Evolutionary conservation across 192 early-diverging fungal genomes (phyloP).

Genomic region (Coemansia sp.): DNA sequence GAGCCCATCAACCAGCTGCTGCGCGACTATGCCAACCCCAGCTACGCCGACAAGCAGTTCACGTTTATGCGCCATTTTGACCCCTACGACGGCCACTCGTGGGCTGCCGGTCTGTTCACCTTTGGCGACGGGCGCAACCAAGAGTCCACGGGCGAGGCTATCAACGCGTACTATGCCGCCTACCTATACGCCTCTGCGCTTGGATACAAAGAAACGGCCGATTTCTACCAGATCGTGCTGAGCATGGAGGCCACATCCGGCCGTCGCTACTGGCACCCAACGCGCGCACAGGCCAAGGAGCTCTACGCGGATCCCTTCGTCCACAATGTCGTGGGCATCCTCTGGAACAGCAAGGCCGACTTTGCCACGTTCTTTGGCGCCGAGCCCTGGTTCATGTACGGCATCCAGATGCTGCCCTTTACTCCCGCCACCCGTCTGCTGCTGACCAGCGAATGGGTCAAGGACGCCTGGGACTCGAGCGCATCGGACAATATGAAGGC

Average conservation of each 20-base stretch:
- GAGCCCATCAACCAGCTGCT: slow-evolving; percentile 37
- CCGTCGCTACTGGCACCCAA: slow-evolving; percentile 52
- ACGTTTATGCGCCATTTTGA: slow-evolving; percentile 54
- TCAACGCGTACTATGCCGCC: slow-evolving; percentile 54
- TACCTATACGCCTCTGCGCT: slow-evolving; percentile 43
- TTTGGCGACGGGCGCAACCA: slow-evolving; percentile 52
- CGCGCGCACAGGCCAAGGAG: slow-evolving; percentile 10
- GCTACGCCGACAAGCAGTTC: slow-evolving; percentile 44
- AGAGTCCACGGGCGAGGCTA: slow-evolving; percentile 50
- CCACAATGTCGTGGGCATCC: slow-evolving; percentile 47
- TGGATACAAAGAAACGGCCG: slow-evolving; percentile 23
- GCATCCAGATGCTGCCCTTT: slow-evolving; percentile 55
- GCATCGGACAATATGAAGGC: slow-evolving; percentile 33
- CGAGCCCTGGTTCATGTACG: slow-evolving; percentile 45
- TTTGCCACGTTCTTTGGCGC: slow-evolving; percentile 48
- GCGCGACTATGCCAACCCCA: slow-evolving; percentile 55
- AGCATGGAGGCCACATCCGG: slow-evolving; percentile 47
- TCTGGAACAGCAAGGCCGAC: slow-evolving; percentile 49
- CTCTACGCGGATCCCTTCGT: slow-evolving; percentile 32
- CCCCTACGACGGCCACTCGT: slow-evolving; percentile 59
- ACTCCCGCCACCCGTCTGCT: slow-evolving; percentile 43
- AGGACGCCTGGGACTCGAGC: slow-evolving; percentile 30
- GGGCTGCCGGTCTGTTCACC: slow-evolving; percentile 54
- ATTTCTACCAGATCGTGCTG: slow-evolving; percentile 45
- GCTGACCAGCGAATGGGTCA: slow-evolving; percentile 40